Conservation (phyloP, 2,329 filamentous ascomycete species). For the Scedosporium minutisporum region DNA sequence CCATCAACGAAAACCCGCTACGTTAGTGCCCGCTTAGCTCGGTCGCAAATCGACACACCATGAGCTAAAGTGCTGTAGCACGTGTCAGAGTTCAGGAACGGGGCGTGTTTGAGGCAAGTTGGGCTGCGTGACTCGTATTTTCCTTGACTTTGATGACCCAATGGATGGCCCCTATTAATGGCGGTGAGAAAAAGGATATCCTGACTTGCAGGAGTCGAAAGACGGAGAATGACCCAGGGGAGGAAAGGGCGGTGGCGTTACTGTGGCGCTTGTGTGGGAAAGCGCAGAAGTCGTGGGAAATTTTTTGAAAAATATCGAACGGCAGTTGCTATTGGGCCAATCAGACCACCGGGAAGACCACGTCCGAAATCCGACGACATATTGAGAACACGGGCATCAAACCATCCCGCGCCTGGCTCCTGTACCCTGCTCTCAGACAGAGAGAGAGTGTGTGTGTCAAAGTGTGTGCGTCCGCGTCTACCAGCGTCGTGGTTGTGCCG, state of each 20-base stretch:
- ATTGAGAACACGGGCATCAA: not conserved
- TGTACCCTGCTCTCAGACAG: not conserved
- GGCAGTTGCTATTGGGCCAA: not conserved
- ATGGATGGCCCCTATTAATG: not conserved
- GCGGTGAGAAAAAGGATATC: not conserved
- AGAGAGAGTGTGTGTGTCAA: not conserved
- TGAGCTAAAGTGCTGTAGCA: not conserved
- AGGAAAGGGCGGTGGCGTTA: not conserved
- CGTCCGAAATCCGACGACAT: not conserved
- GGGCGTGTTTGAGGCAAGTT: not conserved
- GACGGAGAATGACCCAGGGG: not conserved
- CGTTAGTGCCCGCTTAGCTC: too few species aligned
- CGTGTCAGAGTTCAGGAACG: not conserved
- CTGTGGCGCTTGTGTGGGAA: not conserved
- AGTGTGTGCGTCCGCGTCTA: not conserved
- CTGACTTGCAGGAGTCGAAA: not conserved
- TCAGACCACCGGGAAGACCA: not conserved
- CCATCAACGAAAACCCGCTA: not conserved
- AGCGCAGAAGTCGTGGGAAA: not conserved
- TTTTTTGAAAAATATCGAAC: not conserved
- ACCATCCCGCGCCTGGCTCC: not conserved
- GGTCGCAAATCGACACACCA: too few species aligned
- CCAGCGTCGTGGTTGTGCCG: not conserved
- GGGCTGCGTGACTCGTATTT: not conserved
- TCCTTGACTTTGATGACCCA: not conserved